Evolutionary conservation across 352 stramenopile genomes (phyloP).

Genomic region (Phytophthora brassicae): DNA sequence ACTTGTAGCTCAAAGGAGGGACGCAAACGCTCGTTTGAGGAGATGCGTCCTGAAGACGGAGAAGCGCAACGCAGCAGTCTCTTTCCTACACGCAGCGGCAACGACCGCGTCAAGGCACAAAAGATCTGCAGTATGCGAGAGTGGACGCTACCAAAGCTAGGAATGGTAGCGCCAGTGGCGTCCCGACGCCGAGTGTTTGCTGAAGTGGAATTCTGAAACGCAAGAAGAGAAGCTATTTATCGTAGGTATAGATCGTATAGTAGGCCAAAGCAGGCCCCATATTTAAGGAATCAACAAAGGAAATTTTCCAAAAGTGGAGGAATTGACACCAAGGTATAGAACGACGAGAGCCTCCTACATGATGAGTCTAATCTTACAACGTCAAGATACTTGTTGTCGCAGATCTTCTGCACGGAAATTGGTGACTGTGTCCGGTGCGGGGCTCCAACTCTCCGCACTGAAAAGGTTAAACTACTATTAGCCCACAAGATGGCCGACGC

Average conservation of each 20-base stretch:
- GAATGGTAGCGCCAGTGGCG: conserved; percentile 39
- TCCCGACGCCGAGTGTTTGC: conserved; percentile 70
- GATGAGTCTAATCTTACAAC: too few relatives aligned
- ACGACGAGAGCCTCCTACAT: too few relatives aligned
- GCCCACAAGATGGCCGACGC: too few relatives aligned
- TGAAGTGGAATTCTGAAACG: conserved; percentile 71
- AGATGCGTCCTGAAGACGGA: conserved; percentile 50
- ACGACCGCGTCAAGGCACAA: conserved; percentile 50
- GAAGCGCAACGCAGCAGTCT: conserved; percentile 28
- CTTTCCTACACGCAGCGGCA: conserved; percentile 36
- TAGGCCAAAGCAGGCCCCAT: conserved; percentile 22
- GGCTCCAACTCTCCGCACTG: conserved; percentile 28
- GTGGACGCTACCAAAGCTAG: conserved; percentile 50
- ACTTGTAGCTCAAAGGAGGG: conserved; percentile 19
- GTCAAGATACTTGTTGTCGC: conserved; percentile 9
- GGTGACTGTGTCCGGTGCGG: background rate
- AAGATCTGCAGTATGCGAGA: conserved; percentile 59
- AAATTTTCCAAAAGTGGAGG: conserved; percentile 1
- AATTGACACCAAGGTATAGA: conserved; percentile 22
- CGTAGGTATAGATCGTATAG: conserved; percentile 30
- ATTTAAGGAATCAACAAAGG: conserved; percentile 37
- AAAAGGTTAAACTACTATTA: too few relatives aligned
- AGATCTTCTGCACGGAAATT: conserved; percentile 15
- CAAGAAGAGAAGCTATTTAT: conserved; percentile 33
- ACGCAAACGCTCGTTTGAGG: conserved; percentile 59